Percentiles rank a stretch among this genome's conserved stretches.
Conservation (phyloP, 805 yeast species). For the Metschnikowia continentalis region DNA sequence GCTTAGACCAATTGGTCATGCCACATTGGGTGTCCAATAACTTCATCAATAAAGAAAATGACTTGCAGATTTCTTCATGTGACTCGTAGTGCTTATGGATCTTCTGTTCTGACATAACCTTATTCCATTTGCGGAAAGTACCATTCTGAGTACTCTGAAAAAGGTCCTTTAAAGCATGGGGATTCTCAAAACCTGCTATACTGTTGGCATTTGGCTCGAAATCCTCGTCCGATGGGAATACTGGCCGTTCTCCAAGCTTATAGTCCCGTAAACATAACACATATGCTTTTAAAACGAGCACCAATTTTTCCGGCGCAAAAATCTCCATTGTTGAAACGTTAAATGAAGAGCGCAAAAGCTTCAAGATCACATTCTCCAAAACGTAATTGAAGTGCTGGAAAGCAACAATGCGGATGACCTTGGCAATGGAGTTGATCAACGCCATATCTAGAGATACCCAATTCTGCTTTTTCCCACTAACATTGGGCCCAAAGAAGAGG, state of each 20-base stretch:
- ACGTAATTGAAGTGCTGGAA: constrained; percentile 74
- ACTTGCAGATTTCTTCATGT: constrained; percentile 69
- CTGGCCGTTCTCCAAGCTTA: constrained; percentile 54
- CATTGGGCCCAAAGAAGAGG: constrained; percentile 44
- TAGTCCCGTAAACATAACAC: constrained; percentile 65
- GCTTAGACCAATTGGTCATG: constrained; percentile 31
- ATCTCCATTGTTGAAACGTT: constrained; percentile 58
- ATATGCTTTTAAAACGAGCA: constrained; percentile 68
- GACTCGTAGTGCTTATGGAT: constrained; percentile 44
- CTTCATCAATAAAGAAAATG: constrained; percentile 51
- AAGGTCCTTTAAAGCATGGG: constrained; percentile 9
- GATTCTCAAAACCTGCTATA: not conserved
- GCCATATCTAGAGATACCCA: constrained; percentile 70
- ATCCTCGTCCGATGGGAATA: constrained; percentile 60
- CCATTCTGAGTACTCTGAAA: constrained; percentile 6
- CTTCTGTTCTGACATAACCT: constrained; percentile 40
- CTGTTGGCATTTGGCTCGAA: not conserved
- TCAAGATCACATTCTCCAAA: constrained; percentile 72
- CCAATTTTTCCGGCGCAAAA: constrained; percentile 63
- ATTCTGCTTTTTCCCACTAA: constrained; percentile 53
- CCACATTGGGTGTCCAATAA: constrained; percentile 56
- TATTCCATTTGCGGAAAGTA: constrained; percentile 18
- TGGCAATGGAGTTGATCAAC: constrained; percentile 63
- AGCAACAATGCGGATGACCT: constrained; percentile 73
- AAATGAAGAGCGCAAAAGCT: constrained; percentile 59